Evolutionary conservation across 345 rosid genomes (phyloP).

Genomic region (Rhodomyrtus tomentosa): DNA sequence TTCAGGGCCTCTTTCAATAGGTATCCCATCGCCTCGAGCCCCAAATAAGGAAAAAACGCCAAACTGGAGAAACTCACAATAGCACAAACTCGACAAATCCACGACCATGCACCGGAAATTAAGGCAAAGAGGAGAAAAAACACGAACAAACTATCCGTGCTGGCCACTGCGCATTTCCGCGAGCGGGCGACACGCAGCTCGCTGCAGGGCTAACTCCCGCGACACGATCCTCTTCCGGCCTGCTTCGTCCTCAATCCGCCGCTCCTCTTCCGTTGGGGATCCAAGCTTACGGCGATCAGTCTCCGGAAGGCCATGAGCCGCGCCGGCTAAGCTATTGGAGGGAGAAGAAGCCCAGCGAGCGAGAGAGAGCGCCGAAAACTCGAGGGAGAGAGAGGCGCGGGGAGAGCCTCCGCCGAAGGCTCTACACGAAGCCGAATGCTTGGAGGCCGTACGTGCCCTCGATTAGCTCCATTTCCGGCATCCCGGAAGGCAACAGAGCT

Average conservation of each 20-base stretch:
- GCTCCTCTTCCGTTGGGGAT: conserved; percentile 86
- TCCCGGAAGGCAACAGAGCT: not conserved
- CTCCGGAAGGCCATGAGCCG: conserved; percentile 47
- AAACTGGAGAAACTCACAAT: not conserved
- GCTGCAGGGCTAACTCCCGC: conserved; percentile 71
- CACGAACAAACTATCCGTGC: not conserved
- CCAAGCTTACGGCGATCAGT: conserved; percentile 60
- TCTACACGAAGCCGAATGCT: conserved; percentile 30
- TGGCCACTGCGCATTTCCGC: conserved; percentile 1
- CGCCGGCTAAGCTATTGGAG: conserved; percentile 7
- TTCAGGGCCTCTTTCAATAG: conserved; percentile 65
- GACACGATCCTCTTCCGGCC: conserved; percentile 96
- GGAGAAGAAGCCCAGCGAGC: not conserved
- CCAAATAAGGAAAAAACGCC: not conserved
- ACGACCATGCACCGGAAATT: not conserved
- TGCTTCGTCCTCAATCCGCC: conserved; percentile 95
- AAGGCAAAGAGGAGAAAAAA: not conserved
- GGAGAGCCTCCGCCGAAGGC: not conserved
- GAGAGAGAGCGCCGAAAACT: not conserved
- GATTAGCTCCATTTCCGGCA: conserved; percentile 39
- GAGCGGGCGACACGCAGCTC: not conserved
- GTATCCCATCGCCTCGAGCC: conserved; percentile 41
- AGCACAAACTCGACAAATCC: not conserved
- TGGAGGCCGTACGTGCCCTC: conserved; percentile 26
- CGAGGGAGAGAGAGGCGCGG: not conserved